Base-by-base conservation (phyloP, 176 grass and related monocot genomes). In the Pontederia paniculata region DNA sequence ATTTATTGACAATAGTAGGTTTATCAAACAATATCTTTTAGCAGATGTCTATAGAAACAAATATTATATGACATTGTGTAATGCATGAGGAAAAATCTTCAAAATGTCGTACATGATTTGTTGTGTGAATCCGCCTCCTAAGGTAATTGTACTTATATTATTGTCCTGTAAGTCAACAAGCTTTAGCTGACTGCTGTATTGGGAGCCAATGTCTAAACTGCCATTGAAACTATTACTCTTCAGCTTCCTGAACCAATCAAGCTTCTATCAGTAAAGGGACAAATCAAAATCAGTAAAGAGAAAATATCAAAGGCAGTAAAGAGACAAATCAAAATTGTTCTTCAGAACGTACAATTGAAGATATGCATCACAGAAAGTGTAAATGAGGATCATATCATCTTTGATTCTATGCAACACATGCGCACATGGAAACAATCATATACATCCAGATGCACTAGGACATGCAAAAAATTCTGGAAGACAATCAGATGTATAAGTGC, bases 101-200 rank as follows among this genome's bases (percentile, higher is more conserved):
- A 0, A 20, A 10, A 44, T 63, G 22, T 15, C 44, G 12, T 47
- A 17, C 60, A 63, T 48, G 8, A 23, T 12, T 14, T 13, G 47
- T 17, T 7, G 5, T 48, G 8, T 46, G 43, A 63, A 48, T 25
- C 17, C 44, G 20, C 0, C 7, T 37, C 7, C 28, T 37, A 37
- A 6, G 28, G 28, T 37, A 37, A 37, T 6, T 37, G 28, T 6
- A 37, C 28, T 37, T 37, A 37, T 37, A 37, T 37, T 6, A 42
- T 63, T 63, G 41, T 21, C 44, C 18, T 14, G 60, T 12, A 63
- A 11, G 23, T 63, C 60, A 9, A 63, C 18, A 46, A 63, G 60
- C 21, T 17, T 47, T 47, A 63, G 60, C 18, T 48, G 43, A 12
- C 4, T 48, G 60, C 60, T 63, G 44, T 44, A 48, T 23, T n/a